Percentiles rank a stretch among this genome's conserved stretches.
Conservation (phyloP, 2,329 filamentous ascomycete species). For the Botrytis hyacinthi region DNA sequence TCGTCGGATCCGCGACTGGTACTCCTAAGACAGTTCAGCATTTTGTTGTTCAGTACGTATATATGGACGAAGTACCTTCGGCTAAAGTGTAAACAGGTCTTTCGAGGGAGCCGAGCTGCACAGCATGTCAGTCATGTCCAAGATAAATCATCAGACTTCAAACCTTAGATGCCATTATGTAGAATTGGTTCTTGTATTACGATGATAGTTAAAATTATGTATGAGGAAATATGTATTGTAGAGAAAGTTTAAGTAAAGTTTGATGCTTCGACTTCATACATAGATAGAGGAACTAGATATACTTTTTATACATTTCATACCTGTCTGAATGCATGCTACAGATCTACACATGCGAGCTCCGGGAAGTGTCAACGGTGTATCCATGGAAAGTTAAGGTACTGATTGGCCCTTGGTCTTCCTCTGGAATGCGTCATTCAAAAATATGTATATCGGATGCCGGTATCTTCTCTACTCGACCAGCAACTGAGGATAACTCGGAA, state of each 20-base stretch:
- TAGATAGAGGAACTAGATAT: neutral
- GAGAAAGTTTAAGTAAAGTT: neutral
- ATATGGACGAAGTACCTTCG: conserved; percentile 27
- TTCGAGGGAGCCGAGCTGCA: conserved; percentile 18
- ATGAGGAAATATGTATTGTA: neutral
- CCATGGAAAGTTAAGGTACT: neutral
- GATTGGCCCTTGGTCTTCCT: neutral
- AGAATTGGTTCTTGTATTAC: neutral
- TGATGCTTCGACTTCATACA: neutral
- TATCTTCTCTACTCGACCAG: neutral
- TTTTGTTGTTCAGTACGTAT: no score
- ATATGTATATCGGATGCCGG: neutral
- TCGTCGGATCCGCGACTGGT: conserved; percentile 23
- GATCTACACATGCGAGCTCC: neutral
- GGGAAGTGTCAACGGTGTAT: neutral
- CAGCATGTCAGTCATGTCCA: neutral
- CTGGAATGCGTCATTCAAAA: neutral
- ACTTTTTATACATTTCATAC: neutral
- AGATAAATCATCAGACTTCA: neutral
- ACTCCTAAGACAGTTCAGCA: neutral
- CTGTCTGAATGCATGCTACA: neutral
- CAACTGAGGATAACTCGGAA: neutral
- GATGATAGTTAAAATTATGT: neutral
- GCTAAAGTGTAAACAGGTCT: conserved; percentile 34
- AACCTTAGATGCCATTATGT: conserved; percentile 10